Base-by-base conservation (phyloP, 108 stramenopile genomes). In the Cyclotella sp. region DNA sequence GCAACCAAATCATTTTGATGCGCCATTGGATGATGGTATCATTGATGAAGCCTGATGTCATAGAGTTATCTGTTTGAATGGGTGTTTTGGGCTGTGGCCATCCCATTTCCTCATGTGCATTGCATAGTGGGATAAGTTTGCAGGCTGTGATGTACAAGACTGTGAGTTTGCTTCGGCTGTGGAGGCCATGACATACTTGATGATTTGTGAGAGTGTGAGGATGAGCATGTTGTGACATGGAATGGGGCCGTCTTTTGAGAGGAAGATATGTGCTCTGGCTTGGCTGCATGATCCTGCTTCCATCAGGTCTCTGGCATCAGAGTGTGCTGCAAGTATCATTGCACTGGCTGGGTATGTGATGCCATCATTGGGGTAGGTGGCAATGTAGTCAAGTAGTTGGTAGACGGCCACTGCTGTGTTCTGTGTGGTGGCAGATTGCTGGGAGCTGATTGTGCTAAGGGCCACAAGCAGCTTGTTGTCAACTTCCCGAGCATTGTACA, bases 391-490 rank as follows among this genome's bases (percentile, higher is more conserved):
- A 3, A 51, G 19, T 18, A 51, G 49, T 51, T 51, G 49, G 49
- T 51, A 8, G 49, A 51, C 8, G n/a, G 49, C 49, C 8, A 8
- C 8, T 1, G 18, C 19, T 3, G 49, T 51, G 49, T 19, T 51
- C 49, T 51, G n/a, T 3, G 49, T 51, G n/a, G 49, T 8, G 3
- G 18, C 19, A 3, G 49, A 3, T 51, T 59, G 9, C 5, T 28
- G 4, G 3, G 26, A 27, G 58, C 58, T 28, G 27, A 59, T 59
- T 1, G 22, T 24, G 58, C 62, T 41, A 34, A 41, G 62, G 2
- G 62, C 40, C n/a, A 34, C 62, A 0, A 39, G 62, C n/a, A 63
- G 14, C 40, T 63, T 63, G 40, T 63, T 42, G 26, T 46, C 46
- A 15, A 66, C 65, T 7, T 7, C 65, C 21, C 65, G 65, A 3